A percentile compares a stretch with the other conserved stretches of the same genome.
Conservation (phyloP, 2,329 filamentous ascomycete species). For the Sclerotinia sclerotiorum region DNA sequence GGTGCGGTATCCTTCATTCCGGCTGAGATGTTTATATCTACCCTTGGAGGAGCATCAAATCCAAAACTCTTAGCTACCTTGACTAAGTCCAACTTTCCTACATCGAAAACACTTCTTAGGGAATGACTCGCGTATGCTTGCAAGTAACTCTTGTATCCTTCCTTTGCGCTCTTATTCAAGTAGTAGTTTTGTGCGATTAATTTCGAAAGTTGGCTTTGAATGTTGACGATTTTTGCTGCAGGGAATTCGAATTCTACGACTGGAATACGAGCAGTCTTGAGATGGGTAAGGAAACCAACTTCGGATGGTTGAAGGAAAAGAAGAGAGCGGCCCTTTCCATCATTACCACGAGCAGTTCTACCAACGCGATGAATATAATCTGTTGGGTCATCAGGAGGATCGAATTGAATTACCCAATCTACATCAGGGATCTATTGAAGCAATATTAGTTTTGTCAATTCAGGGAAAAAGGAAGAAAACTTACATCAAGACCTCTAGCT, state of each 20-base stretch:
- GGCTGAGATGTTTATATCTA: constrained; percentile 76
- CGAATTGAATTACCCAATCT: constrained; percentile 95
- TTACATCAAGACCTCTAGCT: constrained; percentile 83
- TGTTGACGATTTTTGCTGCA: constrained; percentile 84
- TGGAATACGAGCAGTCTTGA: constrained; percentile 88
- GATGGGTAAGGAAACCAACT: constrained; percentile 85
- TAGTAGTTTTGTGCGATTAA: constrained; percentile 96
- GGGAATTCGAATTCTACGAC: constrained; percentile 97
- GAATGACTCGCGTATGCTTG: constrained; percentile 91
- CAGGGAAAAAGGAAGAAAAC: constrained; percentile 36
- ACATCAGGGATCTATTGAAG: constrained; percentile 74
- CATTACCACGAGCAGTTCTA: constrained; percentile 82
- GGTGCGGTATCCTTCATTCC: constrained; percentile 75
- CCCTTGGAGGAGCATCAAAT: constrained; percentile 72
- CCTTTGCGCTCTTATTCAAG: constrained; percentile 80
- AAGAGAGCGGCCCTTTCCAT: constrained; percentile 81
- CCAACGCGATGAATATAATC: constrained; percentile 97
- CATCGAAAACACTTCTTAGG: constrained; percentile 79
- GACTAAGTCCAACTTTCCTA: constrained; percentile 76
- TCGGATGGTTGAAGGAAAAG: constrained; percentile 93
- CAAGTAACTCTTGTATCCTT: constrained; percentile 83
- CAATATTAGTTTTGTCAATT: not conserved
- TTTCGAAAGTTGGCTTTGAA: constrained; percentile 89
- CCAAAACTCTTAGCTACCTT: constrained; percentile 86
- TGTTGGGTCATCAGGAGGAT: constrained; percentile 85